Base-by-base conservation (phyloP, 208 protist species). In the Crithidia brevicula region DNA sequence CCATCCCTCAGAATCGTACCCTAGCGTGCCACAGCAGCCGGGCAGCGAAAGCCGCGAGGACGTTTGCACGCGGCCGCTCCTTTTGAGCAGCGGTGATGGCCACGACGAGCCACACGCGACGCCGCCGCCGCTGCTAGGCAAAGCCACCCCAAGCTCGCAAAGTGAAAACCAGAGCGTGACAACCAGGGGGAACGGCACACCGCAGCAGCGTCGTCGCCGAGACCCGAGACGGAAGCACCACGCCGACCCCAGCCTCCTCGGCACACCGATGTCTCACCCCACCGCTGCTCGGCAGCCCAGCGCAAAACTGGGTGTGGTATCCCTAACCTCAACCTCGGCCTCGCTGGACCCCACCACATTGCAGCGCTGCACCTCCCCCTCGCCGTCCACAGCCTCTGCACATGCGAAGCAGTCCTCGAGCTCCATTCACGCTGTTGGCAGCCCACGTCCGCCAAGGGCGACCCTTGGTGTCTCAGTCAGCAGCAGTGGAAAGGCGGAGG, bases 1-100 rank as follows among this genome's bases (percentile, higher is more conserved):
- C 10, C 59, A 53, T 46, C 20, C 43, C 1, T 33, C 45, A 4
- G 46, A 16, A 7, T 13, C 18, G 45, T 46, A 38, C 18, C 43
- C 2, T 23, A 18, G 13, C 1, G 16, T 2, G 18, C 36, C 33
- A 15, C 23, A 16, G 40, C 57, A 40, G 7, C 38, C 38, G 27
- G 28, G 23, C 50, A 47, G 46, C 16, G 46, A 16, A 5, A 58
- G 22, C 20, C 56, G 36, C 33, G 64, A 70, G 11, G 40, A 60
- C 9, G 54, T 30, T 56, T 58, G 11, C 56, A 64, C n/a, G 62
- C 40, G 28, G 51, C 51, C 45, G 61, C 27, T 28, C 42, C 16
- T 63, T n/a, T 27, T 61, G 25, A 31, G 28, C 45, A 43, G n/a
- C 31, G 33, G 45, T 33, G 45, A 45, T 7, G 31, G 31, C 28